These are phyloP conservation scores for Penicillium sp. DNA, from an alignment of 2,329 filamentous ascomycete genomes.

Conservation along the genomic window DNA sequence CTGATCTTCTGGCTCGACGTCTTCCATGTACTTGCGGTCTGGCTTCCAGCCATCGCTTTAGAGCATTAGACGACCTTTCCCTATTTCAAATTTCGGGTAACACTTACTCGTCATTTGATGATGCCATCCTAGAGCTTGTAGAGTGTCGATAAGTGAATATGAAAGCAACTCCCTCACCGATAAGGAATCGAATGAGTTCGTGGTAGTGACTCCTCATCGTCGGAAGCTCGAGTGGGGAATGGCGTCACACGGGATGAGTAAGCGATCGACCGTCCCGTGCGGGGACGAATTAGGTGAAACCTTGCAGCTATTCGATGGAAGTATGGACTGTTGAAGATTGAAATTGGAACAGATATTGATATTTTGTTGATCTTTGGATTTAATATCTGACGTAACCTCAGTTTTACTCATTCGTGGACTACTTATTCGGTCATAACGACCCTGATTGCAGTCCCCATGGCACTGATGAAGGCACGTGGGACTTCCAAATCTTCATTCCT, in stretches of 20 bases:
- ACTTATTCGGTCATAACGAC: no score
- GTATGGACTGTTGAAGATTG: background rate
- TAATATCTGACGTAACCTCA: no score
- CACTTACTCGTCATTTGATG: background rate
- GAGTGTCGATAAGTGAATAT: background rate
- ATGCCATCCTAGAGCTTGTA: background rate
- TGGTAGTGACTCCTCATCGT: background rate
- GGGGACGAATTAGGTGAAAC: background rate
- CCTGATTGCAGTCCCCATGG: no score
- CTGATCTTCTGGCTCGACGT: slow-evolving; percentile 8
- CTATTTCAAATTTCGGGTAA: background rate
- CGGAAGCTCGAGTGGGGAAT: background rate
- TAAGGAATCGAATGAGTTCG: background rate
- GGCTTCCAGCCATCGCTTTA: slow-evolving; percentile 8
- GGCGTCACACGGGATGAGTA: background rate
- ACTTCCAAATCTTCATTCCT: background rate
- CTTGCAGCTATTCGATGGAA: background rate
- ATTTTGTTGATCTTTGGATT: no score
- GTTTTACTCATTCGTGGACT: no score
- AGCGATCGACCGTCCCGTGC: background rate
- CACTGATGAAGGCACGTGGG: no score
- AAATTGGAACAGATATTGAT: background rate
- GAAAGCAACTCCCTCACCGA: background rate
- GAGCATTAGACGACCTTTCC: slow-evolving; percentile 4
- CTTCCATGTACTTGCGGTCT: slow-evolving; percentile 2